These are phyloP conservation scores for Imleria badia DNA, from an alignment of 768 basidiomycete genomes.

Conservation along the genomic window DNA sequence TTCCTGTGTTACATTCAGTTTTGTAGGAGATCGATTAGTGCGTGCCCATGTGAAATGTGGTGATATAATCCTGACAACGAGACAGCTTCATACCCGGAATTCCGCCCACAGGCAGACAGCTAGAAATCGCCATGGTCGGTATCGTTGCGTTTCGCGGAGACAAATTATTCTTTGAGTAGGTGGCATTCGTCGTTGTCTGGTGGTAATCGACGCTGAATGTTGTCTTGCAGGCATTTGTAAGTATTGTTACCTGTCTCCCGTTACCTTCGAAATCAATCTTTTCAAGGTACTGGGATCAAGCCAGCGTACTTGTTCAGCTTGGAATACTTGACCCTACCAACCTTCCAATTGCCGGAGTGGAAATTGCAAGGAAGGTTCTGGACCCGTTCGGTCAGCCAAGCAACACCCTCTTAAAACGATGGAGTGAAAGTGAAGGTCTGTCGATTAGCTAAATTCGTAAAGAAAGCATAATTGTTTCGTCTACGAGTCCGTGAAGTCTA, in stretches of 20 bases:
- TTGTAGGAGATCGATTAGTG: slow-evolving; percentile 43
- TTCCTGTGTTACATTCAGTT: background rate
- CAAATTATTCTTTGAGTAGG: slow-evolving; percentile 47
- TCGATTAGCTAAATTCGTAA: slow-evolving; percentile 19
- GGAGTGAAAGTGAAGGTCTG: slow-evolving; percentile 39
- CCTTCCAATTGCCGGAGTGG: slow-evolving; percentile 41
- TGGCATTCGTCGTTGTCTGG: background rate
- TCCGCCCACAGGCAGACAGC: slow-evolving; percentile 36
- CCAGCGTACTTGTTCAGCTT: slow-evolving; percentile 44
- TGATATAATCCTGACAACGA: slow-evolving; percentile 2
- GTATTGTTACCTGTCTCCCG: background rate
- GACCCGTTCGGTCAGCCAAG: slow-evolving; percentile 43
- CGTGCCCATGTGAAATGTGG: slow-evolving; percentile 5
- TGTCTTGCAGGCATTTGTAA: slow-evolving; percentile 18
- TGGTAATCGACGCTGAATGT: background rate
- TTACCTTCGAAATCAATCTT: background rate
- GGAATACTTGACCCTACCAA: slow-evolving; percentile 33
- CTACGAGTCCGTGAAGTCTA: background rate
- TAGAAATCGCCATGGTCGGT: slow-evolving; percentile 44
- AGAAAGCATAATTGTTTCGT: background rate
- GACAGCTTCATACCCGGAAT: slow-evolving; percentile 34
- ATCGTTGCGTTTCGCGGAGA: slow-evolving; percentile 49
- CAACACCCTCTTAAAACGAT: slow-evolving; percentile 37
- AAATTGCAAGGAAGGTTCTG: slow-evolving; percentile 39
- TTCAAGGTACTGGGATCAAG: slow-evolving; percentile 49